Base-by-base conservation (phyloP, 495 filamentous ascomycete genomes). In the Sordaria brevicollis region DNA sequence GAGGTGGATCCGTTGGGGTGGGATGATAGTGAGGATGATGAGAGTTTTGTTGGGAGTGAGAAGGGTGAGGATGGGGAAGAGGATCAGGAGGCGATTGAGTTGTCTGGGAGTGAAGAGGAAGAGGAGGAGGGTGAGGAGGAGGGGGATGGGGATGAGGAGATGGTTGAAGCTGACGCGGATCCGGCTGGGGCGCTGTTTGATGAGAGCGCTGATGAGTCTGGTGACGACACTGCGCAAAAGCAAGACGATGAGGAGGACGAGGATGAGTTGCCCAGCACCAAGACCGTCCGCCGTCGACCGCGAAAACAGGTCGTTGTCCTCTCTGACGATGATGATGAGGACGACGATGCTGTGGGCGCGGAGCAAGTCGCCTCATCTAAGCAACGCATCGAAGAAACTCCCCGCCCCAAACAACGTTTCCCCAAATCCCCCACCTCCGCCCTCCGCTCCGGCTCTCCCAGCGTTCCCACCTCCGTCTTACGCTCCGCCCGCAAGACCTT, bases 271-370 rank as follows among this genome's bases (percentile, higher is more conserved):
- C 71, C 76, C 5, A 77, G 72, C 9, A 76, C 80, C 8, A 79
- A 76, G 65, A 76, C 80, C 25, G 70, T 71, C 65, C 77, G 74
- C n/a, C 72, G 80, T 71, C 74, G 78, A 35, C 69, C 80, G 49
- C 81, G 80, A 70, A 86, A 85, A 69, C 78, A 82, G 21, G 73
- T 77, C 36, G 79, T 82, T 34, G 74, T 88, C 13, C 77, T 86
- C 49, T 86, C 83, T 35, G 89, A 92, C 29, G 93, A 92, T 84
- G 49, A 57, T 2, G 49, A 57, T 3, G 89, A 89, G 17, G 77
- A 92, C 31, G 90, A 93, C 73, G 89, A 89, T 35, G n/a, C n/a
- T n/a, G n/a, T n/a, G n/a, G n/a, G n/a, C n/a, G n/a, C n/a, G 13
- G 49, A 62, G 49, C 49, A 62, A 31, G 25, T 62, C 49, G 13